Conservation (phyloP, 345 rosid species). For the Aethionema arabicum region DNA sequence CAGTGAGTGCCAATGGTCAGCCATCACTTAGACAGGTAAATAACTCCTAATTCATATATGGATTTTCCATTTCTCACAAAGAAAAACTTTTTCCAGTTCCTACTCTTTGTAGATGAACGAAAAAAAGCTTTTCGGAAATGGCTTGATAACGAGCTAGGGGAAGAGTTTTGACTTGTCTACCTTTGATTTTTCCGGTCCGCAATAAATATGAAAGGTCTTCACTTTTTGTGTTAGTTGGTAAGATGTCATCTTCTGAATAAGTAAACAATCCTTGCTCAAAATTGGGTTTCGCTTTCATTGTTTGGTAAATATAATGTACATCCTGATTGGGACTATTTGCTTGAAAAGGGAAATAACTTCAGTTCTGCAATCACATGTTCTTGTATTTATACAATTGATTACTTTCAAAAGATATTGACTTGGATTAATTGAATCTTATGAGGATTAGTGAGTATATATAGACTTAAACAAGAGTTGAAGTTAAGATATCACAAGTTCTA, state of each 20-base stretch:
- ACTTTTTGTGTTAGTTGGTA: background rate
- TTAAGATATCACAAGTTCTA: background rate
- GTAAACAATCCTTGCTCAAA: slow-evolving; percentile 6
- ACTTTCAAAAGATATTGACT: background rate
- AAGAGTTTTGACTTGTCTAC: slow-evolving; percentile 6
- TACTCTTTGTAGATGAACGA: slow-evolving; percentile 43
- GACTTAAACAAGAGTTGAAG: background rate
- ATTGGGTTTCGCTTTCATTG: background rate
- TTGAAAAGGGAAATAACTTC: slow-evolving; percentile 2
- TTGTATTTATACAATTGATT: too few species aligned
- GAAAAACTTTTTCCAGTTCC: slow-evolving; percentile 2
- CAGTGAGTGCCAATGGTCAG: slow-evolving; percentile 55
- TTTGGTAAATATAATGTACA: slow-evolving; percentile 18
- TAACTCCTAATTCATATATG: slow-evolving; percentile 21
- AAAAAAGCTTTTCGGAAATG: too few species aligned
- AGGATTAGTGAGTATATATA: too few species aligned
- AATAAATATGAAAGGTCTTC: background rate
- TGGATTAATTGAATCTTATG: too few species aligned
- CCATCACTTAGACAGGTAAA: slow-evolving; percentile 51
- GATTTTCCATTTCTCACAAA: background rate
- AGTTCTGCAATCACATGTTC: slow-evolving; percentile 10
- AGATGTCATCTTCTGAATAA: background rate
- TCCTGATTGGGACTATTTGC: slow-evolving; percentile 27
- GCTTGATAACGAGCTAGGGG: too few species aligned
- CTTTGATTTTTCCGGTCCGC: background rate